These are phyloP conservation scores for Pleurotus pulmonarius DNA, from an alignment of 768 basidiomycete species.

Conservation along the genomic window DNA sequence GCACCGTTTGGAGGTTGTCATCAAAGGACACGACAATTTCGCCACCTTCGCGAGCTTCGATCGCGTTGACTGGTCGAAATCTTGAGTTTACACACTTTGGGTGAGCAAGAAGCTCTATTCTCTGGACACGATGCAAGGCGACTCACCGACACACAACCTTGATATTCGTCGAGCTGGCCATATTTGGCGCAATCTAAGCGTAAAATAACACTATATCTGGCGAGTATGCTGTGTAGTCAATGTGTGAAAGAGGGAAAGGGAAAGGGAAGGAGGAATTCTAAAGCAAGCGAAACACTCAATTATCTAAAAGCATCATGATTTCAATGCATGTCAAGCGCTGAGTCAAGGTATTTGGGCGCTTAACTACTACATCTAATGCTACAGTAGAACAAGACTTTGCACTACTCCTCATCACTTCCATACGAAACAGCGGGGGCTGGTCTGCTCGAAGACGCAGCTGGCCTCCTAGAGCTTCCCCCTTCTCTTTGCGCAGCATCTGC, in stretches of 20 bases:
- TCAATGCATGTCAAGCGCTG: neutral
- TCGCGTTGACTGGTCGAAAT: slow-evolving; percentile 92
- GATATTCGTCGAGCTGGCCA: slow-evolving; percentile 85
- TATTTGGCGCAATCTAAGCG: slow-evolving; percentile 25
- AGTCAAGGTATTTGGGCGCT: too few relatives aligned
- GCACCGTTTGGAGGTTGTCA: slow-evolving; percentile 80
- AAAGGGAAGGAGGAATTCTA: neutral
- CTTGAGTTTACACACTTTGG: slow-evolving; percentile 33
- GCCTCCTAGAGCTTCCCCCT: slow-evolving; percentile 42
- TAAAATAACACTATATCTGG: too few relatives aligned
- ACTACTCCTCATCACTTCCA: slow-evolving; percentile 49
- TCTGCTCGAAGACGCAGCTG: slow-evolving; percentile 52
- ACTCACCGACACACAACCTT: slow-evolving; percentile 98
- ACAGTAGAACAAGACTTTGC: neutral
- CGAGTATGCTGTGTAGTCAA: too few relatives aligned
- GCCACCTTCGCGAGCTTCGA: slow-evolving; percentile 84
- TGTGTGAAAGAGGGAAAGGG: slow-evolving; percentile 5
- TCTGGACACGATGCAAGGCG: slow-evolving; percentile 5
- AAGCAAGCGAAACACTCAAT: neutral
- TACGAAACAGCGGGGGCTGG: slow-evolving; percentile 39
- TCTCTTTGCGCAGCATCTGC: slow-evolving; percentile 78
- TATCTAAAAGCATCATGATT: too few relatives aligned
- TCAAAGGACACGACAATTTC: slow-evolving; percentile 88
- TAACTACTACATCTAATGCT: too few relatives aligned
- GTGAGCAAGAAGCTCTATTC: neutral